These are phyloP conservation scores for Chrysosporium queenslandicum DNA, from an alignment of 2,329 filamentous ascomycete species.

Conservation along the genomic window DNA sequence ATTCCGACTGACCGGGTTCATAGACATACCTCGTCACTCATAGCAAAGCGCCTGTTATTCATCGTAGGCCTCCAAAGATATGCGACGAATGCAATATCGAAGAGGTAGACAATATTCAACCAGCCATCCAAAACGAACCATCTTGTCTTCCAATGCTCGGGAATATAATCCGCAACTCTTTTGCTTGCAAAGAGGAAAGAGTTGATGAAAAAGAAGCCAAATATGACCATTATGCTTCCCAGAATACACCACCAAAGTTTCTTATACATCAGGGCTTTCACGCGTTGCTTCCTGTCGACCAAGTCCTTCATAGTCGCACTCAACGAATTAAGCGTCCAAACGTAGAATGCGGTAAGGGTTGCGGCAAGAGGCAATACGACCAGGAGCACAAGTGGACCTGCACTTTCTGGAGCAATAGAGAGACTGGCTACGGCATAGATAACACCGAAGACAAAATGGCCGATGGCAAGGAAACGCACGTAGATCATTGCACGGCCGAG, in stretches of 20 bases:
- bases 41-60: slow-evolving; percentile 93
- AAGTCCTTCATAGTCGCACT: slow-evolving; percentile 93
- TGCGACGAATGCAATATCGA: slow-evolving; percentile 83
- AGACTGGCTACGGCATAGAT: slow-evolving; percentile 87
- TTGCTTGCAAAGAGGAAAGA: slow-evolving; percentile 86
- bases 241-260: slow-evolving; percentile 98
- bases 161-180: slow-evolving; percentile 78
- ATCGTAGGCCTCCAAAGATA: slow-evolving; percentile 95
- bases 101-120: slow-evolving; percentile 92
- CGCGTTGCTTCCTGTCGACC: slow-evolving; percentile 83
- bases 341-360: slow-evolving; percentile 91
- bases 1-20: background rate
- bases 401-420: slow-evolving; percentile 77
- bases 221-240: slow-evolving; percentile 84
- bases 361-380: slow-evolving; percentile 86
- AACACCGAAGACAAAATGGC: slow-evolving; percentile 89
- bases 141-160: slow-evolving; percentile 90
- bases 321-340: slow-evolving; percentile 95
- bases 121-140: slow-evolving; percentile 98
- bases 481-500: slow-evolving; percentile 90
- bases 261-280: slow-evolving; percentile 92
- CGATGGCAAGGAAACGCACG: slow-evolving; percentile 79
- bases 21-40: slow-evolving; percentile 75
- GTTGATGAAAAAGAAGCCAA: slow-evolving; percentile 98
- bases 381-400: slow-evolving; percentile 79